Percentiles rank a stretch among this genome's conserved stretches.
phyloP scores from a whole-genome alignment of 2,329 filamentous ascomycete genomes.

The Penicillium sclerotigenum region DNA sequence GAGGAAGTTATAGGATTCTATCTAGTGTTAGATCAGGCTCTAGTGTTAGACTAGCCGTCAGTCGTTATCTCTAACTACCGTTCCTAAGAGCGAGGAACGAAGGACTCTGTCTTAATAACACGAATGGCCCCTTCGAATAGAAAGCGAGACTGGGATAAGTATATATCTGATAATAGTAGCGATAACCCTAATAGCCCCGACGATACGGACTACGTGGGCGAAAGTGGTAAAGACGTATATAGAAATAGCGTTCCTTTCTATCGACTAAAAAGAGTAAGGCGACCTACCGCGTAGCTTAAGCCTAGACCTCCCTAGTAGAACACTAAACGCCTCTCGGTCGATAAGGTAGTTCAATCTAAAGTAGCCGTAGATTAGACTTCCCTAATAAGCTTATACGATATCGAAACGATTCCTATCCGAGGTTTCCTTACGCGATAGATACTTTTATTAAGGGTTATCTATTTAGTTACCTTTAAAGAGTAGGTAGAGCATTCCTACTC shows the following conservation, averaged over 20 bases:
- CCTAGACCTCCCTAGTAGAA: constrained; percentile 2
- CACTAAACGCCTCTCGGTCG: not conserved
- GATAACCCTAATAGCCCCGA: constrained; percentile 1
- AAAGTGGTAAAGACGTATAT: not conserved
- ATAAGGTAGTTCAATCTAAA: constrained; percentile 1
- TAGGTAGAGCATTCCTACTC: constrained; percentile 6
- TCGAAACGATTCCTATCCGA: constrained; percentile 13
- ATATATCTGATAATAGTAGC: constrained; percentile 2
- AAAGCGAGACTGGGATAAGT: constrained; percentile 1
- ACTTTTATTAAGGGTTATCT: constrained; percentile 10
- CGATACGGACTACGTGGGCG: not conserved
- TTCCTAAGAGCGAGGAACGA: constrained; percentile 2
- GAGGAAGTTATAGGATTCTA: not conserved
- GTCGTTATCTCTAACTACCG: not conserved
- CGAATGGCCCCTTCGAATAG: constrained; percentile 1
- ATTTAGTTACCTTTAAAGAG: constrained; percentile 14
- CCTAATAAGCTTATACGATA: constrained; percentile 6
- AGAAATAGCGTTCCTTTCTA: not conserved
- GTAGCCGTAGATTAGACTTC: not conserved
- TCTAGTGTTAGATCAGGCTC: constrained; percentile 1
- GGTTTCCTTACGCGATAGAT: constrained; percentile 11
- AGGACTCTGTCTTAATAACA: not conserved
- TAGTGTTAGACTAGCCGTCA: not conserved
- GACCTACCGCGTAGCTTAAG: not conserved
- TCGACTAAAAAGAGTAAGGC: not conserved